phyloP scores from a whole-genome alignment of 2,329 filamentous ascomycete species.

The Cadophora sp. region DNA sequence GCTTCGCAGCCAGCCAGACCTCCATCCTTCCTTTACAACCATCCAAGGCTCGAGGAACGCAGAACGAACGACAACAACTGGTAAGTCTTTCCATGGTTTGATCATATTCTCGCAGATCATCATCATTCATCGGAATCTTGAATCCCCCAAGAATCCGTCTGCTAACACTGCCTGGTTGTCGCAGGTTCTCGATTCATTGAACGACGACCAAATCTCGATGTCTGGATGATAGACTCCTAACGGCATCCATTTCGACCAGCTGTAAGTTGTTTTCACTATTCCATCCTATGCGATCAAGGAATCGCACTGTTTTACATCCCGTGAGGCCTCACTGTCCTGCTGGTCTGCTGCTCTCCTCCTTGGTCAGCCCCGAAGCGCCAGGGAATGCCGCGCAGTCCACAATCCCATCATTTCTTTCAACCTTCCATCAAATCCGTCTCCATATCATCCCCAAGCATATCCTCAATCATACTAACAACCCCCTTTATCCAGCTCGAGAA shows the following conservation, averaged over 20 bases:
- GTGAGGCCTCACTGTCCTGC: constrained; percentile 25
- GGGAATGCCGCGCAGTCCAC: constrained; percentile 29
- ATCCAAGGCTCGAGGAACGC: constrained; percentile 28
- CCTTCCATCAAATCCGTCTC: constrained; percentile 39
- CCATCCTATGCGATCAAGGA: constrained; percentile 45
- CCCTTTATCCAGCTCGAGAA: constrained; percentile 32
- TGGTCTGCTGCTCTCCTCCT: constrained; percentile 31
- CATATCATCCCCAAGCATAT: constrained; percentile 32
- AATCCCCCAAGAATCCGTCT: constrained; percentile 25
- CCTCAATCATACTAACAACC: constrained; percentile 35
- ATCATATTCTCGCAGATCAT: constrained; percentile 23
- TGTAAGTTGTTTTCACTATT: constrained; percentile 43
- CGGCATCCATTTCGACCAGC: constrained; percentile 40
- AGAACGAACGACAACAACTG: constrained; percentile 34
- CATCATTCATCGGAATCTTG: constrained; percentile 24
- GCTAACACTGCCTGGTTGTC: constrained; percentile 36
- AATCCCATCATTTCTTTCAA: constrained; percentile 41
- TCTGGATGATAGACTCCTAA: constrained; percentile 44
- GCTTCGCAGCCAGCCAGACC: constrained; percentile 33
- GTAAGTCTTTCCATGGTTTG: constrained; percentile 36
- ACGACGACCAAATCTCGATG: constrained; percentile 42
- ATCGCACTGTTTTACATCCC: constrained; percentile 27
- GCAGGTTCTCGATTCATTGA: constrained; percentile 40
- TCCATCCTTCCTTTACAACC: constrained; percentile 9
- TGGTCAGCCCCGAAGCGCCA: constrained; percentile 40